Base-by-base conservation (phyloP, 2,329 filamentous ascomycete genomes). In the Reticulascus tulasneorum region DNA sequence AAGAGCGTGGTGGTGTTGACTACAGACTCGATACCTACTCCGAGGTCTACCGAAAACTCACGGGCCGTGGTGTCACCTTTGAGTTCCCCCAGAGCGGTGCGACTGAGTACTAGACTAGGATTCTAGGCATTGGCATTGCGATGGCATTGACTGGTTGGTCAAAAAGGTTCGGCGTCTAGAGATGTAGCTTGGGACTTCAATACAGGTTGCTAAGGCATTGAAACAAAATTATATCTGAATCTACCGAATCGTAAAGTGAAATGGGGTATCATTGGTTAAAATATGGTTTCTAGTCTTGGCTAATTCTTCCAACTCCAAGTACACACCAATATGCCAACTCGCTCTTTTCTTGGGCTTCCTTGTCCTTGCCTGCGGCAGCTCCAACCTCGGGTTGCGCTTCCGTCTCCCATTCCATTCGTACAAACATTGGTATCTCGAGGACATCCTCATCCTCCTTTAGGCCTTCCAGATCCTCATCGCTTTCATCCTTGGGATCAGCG, bases 21-120 rank as follows among this genome's bases (percentile, higher is more conserved):
- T 96, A 97, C 86, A 83, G 93, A 69, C 87, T 98, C 59, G 93
- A 98, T 75, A 96, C 91, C 67, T 98, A 98, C 82, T 87, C 88
- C 52, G 93, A 98, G 83, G 93, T 98, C 67, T 98, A 98, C 86
- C 88, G 89, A 73, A 84, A 88, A 63, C 78, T 98, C 65, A 98
- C 93, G 48, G 93, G 93, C 72, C 93, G 94, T 74, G 82, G 82
- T 66, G 93, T 97, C 67, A 82, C 83, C 72, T 98, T 98, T 66
- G 93, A 98, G 83, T 98, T 98, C 83, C 93, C 93, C 60, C 86
- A 94, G 77, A 78, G 77, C 64, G 75, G 75, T 62, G 69, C 75
- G 61, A 59, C 79, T 55, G 90, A 95, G 66, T 94, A 86, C 75
- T 94, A 93, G 28, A 29, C 24, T 9, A 13, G 13, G 15, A 9